Evolutionary conservation across 352 stramenopile genomes (phyloP), one percentile per base, ranked within the genome.

Genomic region (Elongisporangium prolatum): DNA sequence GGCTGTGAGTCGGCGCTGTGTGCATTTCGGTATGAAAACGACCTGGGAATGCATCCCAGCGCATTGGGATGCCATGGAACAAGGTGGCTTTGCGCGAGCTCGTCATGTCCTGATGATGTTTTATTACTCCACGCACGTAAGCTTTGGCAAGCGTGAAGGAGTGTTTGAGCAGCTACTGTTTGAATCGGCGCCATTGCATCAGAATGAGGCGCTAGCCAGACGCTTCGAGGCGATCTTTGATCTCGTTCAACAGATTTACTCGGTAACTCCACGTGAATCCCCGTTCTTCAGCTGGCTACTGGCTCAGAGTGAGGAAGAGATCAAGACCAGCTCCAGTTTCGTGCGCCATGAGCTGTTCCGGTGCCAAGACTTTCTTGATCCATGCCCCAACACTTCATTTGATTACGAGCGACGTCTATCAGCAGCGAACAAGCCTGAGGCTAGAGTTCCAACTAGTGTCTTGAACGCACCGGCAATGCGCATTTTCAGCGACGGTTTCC

Each of bases 1-100:
- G 17, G 75, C 72, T 18, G 78, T 69, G 47, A 63, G 64, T 4
- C 72, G 79, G n/a, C 79, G 79, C 18, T 84, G 66, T 14, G 74
- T 84, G 3, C 72, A 81, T 52, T 61, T 89, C 24, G 77, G 77
- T 2, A 60, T 89, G 21, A 84, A 81, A 47, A 73, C 79, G 11
- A 74, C 76, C 7, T 89, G 77, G 77, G 79, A 89, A 48, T 84
- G 75, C 51, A 82, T 86, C 56, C 77, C 79, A 34, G 79, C 79
- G 47, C 73, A 85, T 40, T 81, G 73, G 68, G 79, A 88, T 40
- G 77, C 73, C 52, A 86, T 84, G 71, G 59, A 65, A 21, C 67
- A 50, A 21, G 69, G 74, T 4, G 59, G 67, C 18, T 81, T 78
- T 22, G 67, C 74, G 14, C 67, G 75, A 18, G 72, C 72, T 21